Evolutionary conservation across 768 basidiomycete species (phyloP).

Genomic region (Rhodotorula kratochvilovae): DNA sequence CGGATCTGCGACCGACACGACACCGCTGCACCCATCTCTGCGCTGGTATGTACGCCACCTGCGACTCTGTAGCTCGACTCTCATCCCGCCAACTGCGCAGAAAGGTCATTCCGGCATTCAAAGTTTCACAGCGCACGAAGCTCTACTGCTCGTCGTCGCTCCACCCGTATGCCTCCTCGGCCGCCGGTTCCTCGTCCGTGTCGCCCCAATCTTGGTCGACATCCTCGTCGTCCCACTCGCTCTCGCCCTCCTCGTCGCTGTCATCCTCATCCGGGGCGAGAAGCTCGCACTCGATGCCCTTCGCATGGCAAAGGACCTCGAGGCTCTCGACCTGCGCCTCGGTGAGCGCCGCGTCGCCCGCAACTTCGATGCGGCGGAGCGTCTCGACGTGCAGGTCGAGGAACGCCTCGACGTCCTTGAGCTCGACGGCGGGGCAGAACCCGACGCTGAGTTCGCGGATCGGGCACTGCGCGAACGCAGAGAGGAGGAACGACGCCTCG

Average conservation of each 20-base stretch:
- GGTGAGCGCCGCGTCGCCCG: constrained; percentile 15
- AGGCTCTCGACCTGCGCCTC: constrained; percentile 27
- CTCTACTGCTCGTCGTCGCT: not conserved
- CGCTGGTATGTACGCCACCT: too few species aligned
- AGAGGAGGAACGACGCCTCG: constrained; percentile 9
- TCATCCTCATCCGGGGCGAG: not conserved
- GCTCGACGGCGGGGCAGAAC: constrained; percentile 28
- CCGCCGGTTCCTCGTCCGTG: constrained; percentile 9
- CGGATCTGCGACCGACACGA: too few species aligned
- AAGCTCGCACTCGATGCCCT: constrained; percentile 19
- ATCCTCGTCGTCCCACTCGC: not conserved
- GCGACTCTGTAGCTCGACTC: too few species aligned
- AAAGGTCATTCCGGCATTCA: not conserved
- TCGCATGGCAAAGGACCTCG: constrained; percentile 30
- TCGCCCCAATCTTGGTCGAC: constrained; percentile 7
- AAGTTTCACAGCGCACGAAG: not conserved
- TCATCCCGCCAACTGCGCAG: too few species aligned
- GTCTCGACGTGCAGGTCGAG: constrained; percentile 9
- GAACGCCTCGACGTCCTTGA: constrained; percentile 18
- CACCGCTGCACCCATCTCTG: too few species aligned
- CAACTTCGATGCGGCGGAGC: constrained; percentile 17
- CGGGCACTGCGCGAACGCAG: not conserved
- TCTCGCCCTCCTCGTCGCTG: not conserved
- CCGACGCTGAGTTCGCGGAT: constrained; percentile 5
- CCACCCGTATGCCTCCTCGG: too few species aligned